Evolutionary conservation across 352 stramenopile species (phyloP).

Genomic region (Globisporangium sylvaticum): DNA sequence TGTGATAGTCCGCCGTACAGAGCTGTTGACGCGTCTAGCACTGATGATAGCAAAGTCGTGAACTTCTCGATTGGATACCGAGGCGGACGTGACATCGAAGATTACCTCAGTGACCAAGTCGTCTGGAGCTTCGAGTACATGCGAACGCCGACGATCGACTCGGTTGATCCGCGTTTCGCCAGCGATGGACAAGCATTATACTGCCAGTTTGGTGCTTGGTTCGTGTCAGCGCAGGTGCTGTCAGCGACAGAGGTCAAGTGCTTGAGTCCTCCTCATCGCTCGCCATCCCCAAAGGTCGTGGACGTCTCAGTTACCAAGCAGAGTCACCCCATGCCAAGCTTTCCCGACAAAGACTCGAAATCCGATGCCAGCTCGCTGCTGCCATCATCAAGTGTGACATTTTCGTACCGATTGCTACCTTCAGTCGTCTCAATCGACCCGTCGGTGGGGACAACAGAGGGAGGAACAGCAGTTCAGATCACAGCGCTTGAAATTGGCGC

Average conservation of each 20-base stretch:
- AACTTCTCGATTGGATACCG: slow-evolving; percentile 18
- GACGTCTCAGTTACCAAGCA: slow-evolving; percentile 25
- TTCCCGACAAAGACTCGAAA: not conserved
- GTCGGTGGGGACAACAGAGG: slow-evolving; percentile 12
- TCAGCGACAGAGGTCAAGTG: slow-evolving; percentile 19
- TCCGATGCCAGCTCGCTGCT: not conserved
- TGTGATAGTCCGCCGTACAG: slow-evolving; percentile 20
- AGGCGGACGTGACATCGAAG: not conserved
- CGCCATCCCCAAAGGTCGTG: slow-evolving; percentile 18
- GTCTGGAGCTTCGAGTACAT: not conserved
- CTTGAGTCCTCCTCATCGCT: slow-evolving; percentile 21
- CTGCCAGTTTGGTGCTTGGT: slow-evolving; percentile 34
- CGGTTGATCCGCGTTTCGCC: slow-evolving; percentile 8
- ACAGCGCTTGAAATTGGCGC: slow-evolving; percentile 16
- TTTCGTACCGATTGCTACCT: slow-evolving; percentile 34
- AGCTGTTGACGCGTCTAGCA: not conserved
- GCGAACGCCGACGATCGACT: slow-evolving; percentile 6
- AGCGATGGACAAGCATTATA: slow-evolving; percentile 9
- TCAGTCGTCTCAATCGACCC: slow-evolving; percentile 22
- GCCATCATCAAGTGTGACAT: slow-evolving; percentile 16
- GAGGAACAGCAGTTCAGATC: slow-evolving; percentile 22
- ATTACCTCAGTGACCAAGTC: not conserved
- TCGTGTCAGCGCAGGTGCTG: slow-evolving; percentile 25
- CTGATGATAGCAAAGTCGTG: slow-evolving; percentile 2
- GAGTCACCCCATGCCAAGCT: not conserved